Evolutionary conservation across 345 rosid genomes (phyloP).

Genomic region (Salix brachista): DNA sequence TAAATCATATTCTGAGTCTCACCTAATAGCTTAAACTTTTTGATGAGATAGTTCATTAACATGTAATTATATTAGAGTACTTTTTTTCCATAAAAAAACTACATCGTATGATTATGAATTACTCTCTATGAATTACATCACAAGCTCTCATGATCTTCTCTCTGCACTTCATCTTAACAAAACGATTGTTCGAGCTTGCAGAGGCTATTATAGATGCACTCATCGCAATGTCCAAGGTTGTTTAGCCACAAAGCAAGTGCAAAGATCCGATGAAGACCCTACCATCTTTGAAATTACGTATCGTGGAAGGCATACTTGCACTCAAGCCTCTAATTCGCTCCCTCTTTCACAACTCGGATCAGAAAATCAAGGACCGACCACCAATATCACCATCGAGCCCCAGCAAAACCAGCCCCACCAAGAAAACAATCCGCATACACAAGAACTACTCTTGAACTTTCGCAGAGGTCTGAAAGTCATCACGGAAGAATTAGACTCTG

Average conservation of each 20-base stretch:
- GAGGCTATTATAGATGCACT: conserved; percentile 91
- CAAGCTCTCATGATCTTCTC: too few relatives aligned
- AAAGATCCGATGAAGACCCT: conserved; percentile 76
- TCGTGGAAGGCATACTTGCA: conserved; percentile 71
- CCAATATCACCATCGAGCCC: neutral
- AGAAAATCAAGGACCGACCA: conserved; percentile 13
- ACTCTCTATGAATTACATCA: too few relatives aligned
- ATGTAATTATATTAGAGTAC: too few relatives aligned
- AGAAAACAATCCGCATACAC: neutral
- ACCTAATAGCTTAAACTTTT: too few relatives aligned
- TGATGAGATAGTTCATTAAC: too few relatives aligned
- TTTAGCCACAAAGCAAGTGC: conserved; percentile 84
- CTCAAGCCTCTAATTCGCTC: conserved; percentile 22
- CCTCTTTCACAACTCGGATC: conserved; percentile 14
- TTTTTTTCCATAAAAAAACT: too few relatives aligned
- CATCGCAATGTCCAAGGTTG: conserved; percentile 55
- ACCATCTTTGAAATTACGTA: conserved; percentile 68
- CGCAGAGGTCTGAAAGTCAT: conserved; percentile 10
- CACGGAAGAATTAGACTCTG: conserved; percentile 2
- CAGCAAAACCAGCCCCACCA: neutral
- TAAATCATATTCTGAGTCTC: too few relatives aligned
- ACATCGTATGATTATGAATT: too few relatives aligned
- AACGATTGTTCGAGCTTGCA: conserved; percentile 17
- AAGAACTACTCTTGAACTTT: conserved; percentile 12
- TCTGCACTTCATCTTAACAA: neutral